Percentiles rank a stretch among this genome's conserved stretches.
Evolutionary conservation across 2,329 filamentous ascomycete genomes (phyloP).

Genomic region (Alternaria consortialis): DNA sequence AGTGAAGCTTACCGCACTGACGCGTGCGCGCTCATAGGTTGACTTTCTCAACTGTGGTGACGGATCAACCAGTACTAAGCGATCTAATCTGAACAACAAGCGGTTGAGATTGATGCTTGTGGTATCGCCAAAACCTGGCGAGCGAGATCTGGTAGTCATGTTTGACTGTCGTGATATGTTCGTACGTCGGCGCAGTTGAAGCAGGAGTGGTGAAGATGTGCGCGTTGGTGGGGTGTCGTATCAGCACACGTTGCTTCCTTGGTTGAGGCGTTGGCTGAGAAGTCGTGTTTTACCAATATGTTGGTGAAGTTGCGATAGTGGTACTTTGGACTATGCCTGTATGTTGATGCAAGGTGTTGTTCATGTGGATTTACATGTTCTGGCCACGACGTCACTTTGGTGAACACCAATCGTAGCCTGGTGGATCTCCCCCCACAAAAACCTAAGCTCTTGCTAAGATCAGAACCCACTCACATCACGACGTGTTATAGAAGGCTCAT

Average conservation of each 20-base stretch:
- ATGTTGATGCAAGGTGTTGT: conserved; percentile 1
- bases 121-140: conserved; percentile 36
- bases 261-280: background rate
- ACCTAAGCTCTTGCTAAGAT: conserved; percentile 17
- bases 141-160: conserved; percentile 36
- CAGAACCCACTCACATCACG: background rate
- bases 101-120: conserved; percentile 65
- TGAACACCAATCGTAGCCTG: conserved; percentile 17
- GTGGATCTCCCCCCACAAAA: conserved; percentile 21
- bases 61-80: conserved; percentile 69
- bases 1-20: conserved; percentile 59
- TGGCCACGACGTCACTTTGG: conserved; percentile 22
- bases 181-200: background rate
- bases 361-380: conserved; percentile 4
- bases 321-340: background rate
- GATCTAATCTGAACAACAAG: conserved; percentile 71
- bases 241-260: background rate
- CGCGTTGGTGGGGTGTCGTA: background rate
- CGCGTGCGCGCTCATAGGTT: conserved; percentile 71
- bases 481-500: background rate
- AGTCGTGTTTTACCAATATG: background rate
- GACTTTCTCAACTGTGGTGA: conserved; percentile 68
- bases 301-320: background rate
- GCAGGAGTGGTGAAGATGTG: background rate
- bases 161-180: background rate